Conservation (phyloP, 1,284 basidiomycete genomes). For the Malassezia vespertilionis region DNA sequence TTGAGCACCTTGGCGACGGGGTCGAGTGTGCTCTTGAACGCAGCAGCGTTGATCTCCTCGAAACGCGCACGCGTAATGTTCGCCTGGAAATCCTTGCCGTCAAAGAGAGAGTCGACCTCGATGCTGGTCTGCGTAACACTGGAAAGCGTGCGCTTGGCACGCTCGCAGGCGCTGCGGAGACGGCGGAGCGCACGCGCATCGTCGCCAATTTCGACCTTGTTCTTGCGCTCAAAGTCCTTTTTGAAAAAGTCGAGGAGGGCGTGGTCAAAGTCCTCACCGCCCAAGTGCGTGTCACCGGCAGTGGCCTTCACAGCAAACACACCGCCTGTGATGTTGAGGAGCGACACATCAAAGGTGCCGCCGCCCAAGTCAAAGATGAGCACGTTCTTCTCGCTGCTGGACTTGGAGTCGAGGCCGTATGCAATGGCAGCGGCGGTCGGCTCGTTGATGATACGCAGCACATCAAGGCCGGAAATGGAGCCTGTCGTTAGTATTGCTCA, state of each 20-base stretch:
- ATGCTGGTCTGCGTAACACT: conserved; percentile 96
- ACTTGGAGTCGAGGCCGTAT: conserved; percentile 53
- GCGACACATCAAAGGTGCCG: conserved; percentile 63
- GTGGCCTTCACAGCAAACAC: conserved; percentile 60
- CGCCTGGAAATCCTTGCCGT: conserved; percentile 55
- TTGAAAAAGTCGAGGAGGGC: conserved; percentile 76
- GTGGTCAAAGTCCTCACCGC: conserved; percentile 98
- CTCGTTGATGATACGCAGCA: conserved; percentile 63
- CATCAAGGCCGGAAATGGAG: conserved; percentile 58
- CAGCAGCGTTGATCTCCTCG: conserved; percentile 89
- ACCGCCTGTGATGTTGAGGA: conserved; percentile 57
- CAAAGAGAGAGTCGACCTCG: conserved; percentile 95
- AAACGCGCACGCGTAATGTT: conserved; percentile 69
- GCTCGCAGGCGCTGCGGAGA: conserved; percentile 91
- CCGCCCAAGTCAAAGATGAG: conserved; percentile 99
- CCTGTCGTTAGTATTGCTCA: conserved; percentile 42
- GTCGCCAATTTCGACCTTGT: conserved; percentile 78
- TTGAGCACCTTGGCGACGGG: conserved; percentile 98
- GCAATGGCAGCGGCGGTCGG: conserved; percentile 52
- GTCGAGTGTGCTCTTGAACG: conserved; percentile 94
- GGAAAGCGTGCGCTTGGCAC: conserved; percentile 96
- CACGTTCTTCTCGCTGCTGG: conserved; percentile 69
- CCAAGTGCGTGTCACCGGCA: conserved; percentile 53
- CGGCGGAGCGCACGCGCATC: conserved; percentile 91
- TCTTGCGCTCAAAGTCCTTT: conserved; percentile 62